phyloP scores from a whole-genome alignment of 1,284 basidiomycete genomes.

The Rhodotorula sp. region DNA sequence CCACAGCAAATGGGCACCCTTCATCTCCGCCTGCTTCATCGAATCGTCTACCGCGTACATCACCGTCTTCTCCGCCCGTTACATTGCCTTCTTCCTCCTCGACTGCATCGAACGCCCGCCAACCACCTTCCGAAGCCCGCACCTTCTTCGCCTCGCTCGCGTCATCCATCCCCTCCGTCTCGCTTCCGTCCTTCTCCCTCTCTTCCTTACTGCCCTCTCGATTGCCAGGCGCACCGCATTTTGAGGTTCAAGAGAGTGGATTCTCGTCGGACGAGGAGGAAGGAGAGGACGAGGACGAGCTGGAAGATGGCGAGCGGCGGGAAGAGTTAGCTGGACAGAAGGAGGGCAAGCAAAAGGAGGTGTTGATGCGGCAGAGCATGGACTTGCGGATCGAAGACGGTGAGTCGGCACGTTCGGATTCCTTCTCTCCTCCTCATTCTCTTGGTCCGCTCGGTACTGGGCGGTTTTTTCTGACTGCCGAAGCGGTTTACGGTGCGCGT shows the following conservation, averaged over 20 bases:
- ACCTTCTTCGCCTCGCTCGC: conserved; percentile 11
- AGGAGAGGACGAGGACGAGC: background rate
- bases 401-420: background rate
- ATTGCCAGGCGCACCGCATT: conserved; percentile 3
- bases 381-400: conserved; percentile 29
- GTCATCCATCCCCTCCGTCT: background rate
- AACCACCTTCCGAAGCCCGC: background rate
- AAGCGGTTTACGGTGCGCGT: too few species aligned
- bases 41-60: too few species aligned
- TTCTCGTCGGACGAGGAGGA: background rate
- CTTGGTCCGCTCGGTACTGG: background rate
- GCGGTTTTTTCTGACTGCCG: background rate
- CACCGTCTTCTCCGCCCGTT: background rate
- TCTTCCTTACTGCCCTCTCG: background rate
- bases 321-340: too few species aligned
- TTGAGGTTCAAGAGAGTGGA: background rate
- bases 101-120: background rate
- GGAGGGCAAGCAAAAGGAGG: background rate
- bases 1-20: background rate
- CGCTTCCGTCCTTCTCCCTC: background rate
- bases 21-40: background rate
- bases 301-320: background rate
- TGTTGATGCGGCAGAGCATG: conserved; percentile 6
- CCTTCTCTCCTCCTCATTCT: background rate
- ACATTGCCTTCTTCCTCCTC: background rate